Conservation (phyloP, 257 asterid genomes). For the Parsonsia alboflavescens region DNA sequence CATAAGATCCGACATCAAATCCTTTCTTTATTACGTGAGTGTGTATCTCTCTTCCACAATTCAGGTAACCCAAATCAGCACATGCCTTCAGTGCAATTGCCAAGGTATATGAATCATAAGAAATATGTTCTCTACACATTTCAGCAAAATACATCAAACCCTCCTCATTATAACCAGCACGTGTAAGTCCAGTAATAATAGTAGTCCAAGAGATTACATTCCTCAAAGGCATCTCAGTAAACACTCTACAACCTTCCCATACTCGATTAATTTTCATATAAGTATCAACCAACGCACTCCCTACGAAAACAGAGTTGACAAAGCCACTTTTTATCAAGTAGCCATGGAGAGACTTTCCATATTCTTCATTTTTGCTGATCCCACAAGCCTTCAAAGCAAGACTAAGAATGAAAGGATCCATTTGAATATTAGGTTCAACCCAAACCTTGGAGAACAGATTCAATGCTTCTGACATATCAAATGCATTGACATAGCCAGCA, state of each 20-base stretch:
- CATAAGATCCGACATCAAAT: conserved; percentile 54
- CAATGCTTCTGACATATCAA: conserved; percentile 58
- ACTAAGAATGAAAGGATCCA: conserved; percentile 80
- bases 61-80: conserved; percentile 56
- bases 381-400: conserved; percentile 82
- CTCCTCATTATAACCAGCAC: conserved; percentile 45
- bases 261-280: conserved; percentile 67
- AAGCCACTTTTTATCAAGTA: conserved; percentile 51
- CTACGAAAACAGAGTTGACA: conserved; percentile 67
- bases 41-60: conserved; percentile 72
- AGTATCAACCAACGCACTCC: conserved; percentile 78
- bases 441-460: conserved; percentile 58
- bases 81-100: conserved; percentile 89
- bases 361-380: conserved; percentile 27
- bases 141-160: conserved; percentile 55
- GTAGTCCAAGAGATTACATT: conserved; percentile 96
- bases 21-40: conserved; percentile 59
- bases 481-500: conserved; percentile 62
- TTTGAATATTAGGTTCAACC: conserved; percentile 35
- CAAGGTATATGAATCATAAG: conserved; percentile 62
- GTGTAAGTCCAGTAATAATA: conserved; percentile 82
- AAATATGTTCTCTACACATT: conserved; percentile 69
- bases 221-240: conserved; percentile 74
- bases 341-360: conserved; percentile 59
- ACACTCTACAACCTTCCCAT: conserved; percentile 51